Conservation (phyloP, 2,329 filamentous ascomycete genomes). For the Dendryphion nanum region DNA sequence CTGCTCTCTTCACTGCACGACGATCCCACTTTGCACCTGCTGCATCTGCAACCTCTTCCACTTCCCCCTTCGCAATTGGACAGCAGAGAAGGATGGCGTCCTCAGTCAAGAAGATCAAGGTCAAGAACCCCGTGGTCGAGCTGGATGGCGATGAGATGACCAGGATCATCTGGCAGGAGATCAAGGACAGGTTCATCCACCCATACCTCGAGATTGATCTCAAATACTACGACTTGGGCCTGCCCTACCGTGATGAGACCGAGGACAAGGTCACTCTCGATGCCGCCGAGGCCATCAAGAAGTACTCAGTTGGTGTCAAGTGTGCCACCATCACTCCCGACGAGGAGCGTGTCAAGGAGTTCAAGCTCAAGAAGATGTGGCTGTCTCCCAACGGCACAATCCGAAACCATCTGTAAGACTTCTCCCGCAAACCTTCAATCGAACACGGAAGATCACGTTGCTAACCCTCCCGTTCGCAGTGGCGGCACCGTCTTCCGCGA, state of each 20-base stretch:
- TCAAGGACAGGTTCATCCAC: constrained; percentile 98
- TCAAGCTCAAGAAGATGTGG: constrained; percentile 99
- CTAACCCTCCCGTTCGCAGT: too few relatives aligned
- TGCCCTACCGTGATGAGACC: constrained; percentile 93
- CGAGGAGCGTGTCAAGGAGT: constrained; percentile 94
- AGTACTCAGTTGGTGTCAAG: constrained; percentile 98
- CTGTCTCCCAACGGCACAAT: constrained; percentile 93
- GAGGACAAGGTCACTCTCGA: constrained; percentile 94
- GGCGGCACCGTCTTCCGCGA: constrained; percentile 98
- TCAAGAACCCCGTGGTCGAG: constrained; percentile 98
- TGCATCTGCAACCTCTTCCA: constrained; percentile 6
- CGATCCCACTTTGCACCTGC: constrained; percentile 1
- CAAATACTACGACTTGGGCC: constrained; percentile 95
- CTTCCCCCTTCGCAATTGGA: constrained; percentile 3
- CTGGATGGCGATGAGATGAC: constrained; percentile 96
- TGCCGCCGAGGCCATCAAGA: constrained; percentile 95
- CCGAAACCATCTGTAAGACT: constrained; percentile 58
- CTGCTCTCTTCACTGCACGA: constrained; percentile 14
- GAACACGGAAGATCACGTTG: too few relatives aligned
- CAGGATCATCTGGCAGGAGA: constrained; percentile 96
- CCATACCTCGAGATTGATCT: constrained; percentile 96
- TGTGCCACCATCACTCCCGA: constrained; percentile 99
- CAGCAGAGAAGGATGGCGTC: constrained; percentile 35
- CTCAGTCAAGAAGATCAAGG: constrained; percentile 94
- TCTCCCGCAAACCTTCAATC: neutral